Evolutionary conservation across 2,329 filamentous ascomycete species (phyloP).

Genomic region (Aspergillus sp.): DNA sequence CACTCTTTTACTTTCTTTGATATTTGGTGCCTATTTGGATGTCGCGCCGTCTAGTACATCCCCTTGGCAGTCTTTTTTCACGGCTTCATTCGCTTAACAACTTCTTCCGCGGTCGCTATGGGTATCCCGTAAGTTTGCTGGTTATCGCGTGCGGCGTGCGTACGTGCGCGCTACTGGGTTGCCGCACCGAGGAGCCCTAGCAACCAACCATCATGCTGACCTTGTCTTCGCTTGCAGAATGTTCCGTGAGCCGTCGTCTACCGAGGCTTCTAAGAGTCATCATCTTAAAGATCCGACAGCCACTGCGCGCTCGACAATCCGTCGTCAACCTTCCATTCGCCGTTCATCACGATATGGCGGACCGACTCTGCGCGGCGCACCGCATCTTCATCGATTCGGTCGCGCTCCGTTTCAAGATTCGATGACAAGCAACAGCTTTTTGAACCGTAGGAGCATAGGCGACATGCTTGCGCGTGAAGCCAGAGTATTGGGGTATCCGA

Average conservation of each 20-base stretch:
- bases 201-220: conserved; percentile 12
- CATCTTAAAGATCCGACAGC: conserved; percentile 48
- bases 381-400: conserved; percentile 16
- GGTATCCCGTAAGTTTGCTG: conserved; percentile 35
- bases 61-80: background rate
- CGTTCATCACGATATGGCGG: conserved; percentile 20
- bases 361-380: conserved; percentile 20
- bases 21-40: background rate
- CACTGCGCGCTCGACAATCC: conserved; percentile 49
- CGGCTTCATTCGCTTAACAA: background rate
- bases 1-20: background rate
- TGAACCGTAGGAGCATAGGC: conserved; percentile 16
- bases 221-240: conserved; percentile 32
- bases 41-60: background rate
- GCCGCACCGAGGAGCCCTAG: background rate
- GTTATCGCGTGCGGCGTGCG: conserved; percentile 4
- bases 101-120: conserved; percentile 19
- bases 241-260: conserved; percentile 47
- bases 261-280: conserved; percentile 33
- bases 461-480: conserved; percentile 23
- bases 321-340: conserved; percentile 40
- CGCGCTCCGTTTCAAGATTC: conserved; percentile 13
- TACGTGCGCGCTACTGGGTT: conserved; percentile 11
- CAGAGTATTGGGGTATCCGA: conserved; percentile 5
- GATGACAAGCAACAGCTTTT: background rate